A percentile compares a stretch with the other conserved stretches of the same genome.
Conservation (phyloP, 352 stramenopile species). For the Globisporangium abappressorium region DNA sequence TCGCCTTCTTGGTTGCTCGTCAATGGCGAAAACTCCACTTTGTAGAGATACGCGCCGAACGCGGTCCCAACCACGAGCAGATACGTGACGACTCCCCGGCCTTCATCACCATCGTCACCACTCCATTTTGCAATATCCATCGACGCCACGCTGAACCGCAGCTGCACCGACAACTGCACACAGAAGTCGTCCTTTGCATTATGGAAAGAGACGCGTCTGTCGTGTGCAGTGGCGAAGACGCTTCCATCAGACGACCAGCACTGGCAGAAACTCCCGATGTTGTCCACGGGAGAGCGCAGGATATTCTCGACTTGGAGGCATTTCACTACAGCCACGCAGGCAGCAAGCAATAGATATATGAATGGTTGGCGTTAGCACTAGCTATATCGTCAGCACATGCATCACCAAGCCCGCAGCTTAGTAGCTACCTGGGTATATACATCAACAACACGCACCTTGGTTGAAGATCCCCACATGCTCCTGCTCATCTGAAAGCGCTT, state of each 20-base stretch:
- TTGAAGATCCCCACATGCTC: background rate
- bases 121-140: constrained; percentile 26
- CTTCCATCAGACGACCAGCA: constrained; percentile 40
- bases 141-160: constrained; percentile 35
- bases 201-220: constrained; percentile 36
- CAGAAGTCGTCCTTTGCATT: constrained; percentile 14
- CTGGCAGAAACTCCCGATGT: constrained; percentile 43
- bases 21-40: constrained; percentile 11
- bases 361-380: background rate
- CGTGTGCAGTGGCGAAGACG: constrained; percentile 31
- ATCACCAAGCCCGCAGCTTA: background rate
- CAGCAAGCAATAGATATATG: background rate
- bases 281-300: constrained; percentile 18
- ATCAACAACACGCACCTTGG: background rate
- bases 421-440: background rate
- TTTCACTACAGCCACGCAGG: background rate
- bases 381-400: no score
- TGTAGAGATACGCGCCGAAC: constrained; percentile 37
- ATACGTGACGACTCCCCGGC: background rate
- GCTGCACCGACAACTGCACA: constrained; percentile 9
- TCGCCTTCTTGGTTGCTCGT: background rate
- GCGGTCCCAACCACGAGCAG: constrained; percentile 31
- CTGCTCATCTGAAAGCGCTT: background rate
- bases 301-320: constrained; percentile 32
- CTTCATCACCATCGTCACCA: background rate